Evolutionary conservation across 805 yeast genomes (phyloP).

Genomic region (Isabelozyma rhagii): DNA sequence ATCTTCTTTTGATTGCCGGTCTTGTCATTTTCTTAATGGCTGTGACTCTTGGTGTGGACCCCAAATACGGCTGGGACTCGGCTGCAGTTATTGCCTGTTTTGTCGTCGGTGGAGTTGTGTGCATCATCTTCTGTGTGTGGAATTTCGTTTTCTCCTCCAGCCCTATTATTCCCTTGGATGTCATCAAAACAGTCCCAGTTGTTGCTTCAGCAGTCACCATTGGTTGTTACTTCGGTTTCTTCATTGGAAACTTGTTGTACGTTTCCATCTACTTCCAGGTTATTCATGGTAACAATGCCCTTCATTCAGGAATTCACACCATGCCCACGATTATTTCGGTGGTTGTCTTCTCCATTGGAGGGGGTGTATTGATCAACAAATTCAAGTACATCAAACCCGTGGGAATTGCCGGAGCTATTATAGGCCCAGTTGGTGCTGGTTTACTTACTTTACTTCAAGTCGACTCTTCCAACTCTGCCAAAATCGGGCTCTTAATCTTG

Average conservation of each 20-base stretch:
- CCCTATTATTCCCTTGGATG: slow-evolving; percentile 38
- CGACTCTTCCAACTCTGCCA: slow-evolving; percentile 18
- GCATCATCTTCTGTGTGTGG: slow-evolving; percentile 27
- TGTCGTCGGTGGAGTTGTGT: slow-evolving; percentile 35
- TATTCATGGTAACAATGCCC: slow-evolving; percentile 28
- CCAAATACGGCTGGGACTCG: slow-evolving; percentile 44
- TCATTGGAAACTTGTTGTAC: slow-evolving; percentile 21
- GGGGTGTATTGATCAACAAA: slow-evolving; percentile 27
- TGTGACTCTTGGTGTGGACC: slow-evolving; percentile 44
- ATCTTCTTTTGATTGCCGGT: slow-evolving; percentile 31
- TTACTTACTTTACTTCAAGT: slow-evolving; percentile 24
- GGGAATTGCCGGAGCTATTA: slow-evolving; percentile 22
- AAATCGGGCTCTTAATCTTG: slow-evolving; percentile 35
- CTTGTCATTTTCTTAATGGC: slow-evolving; percentile 40
- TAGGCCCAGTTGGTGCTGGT: slow-evolving; percentile 34
- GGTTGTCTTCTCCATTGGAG: slow-evolving; percentile 22
- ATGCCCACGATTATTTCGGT: slow-evolving; percentile 33
- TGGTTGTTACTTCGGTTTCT: slow-evolving; percentile 29
- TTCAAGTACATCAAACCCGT: slow-evolving; percentile 33
- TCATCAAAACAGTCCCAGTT: slow-evolving; percentile 30
- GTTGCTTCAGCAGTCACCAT: slow-evolving; percentile 27
- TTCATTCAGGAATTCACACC: slow-evolving; percentile 36
- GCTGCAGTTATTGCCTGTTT: slow-evolving; percentile 44
- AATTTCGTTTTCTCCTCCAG: slow-evolving; percentile 29
- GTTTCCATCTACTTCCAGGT: slow-evolving; percentile 39